Conservation (phyloP, 2,329 filamentous ascomycete species). For the Pseudogymnoascus sp. region DNA sequence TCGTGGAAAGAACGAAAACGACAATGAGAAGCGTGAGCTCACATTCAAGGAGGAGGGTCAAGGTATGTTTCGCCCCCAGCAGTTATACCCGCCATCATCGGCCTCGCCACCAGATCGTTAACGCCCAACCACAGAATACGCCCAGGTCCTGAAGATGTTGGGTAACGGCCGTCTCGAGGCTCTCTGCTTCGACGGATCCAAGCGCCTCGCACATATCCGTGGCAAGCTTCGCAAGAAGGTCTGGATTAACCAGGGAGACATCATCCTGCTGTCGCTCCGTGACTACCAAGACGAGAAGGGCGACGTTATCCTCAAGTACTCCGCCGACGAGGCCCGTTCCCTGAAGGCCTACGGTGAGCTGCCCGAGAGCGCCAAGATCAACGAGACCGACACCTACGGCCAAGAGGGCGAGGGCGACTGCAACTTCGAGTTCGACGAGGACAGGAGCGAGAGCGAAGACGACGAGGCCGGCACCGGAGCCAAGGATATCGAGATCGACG, state of each 20-base stretch:
- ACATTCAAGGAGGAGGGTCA: constrained; percentile 99
- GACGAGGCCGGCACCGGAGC: constrained; percentile 50
- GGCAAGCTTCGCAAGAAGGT: constrained; percentile 99
- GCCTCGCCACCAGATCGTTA: background rate
- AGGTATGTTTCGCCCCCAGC: constrained; percentile 38
- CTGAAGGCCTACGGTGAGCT: constrained; percentile 97
- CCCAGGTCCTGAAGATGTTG: constrained; percentile 90
- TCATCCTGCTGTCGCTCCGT: constrained; percentile 78
- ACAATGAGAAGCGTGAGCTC: constrained; percentile 97
- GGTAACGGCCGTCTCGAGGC: constrained; percentile 91
- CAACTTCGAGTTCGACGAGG: constrained; percentile 98
- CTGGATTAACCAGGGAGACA: constrained; percentile 98
- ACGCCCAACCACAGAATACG: constrained; percentile 50
- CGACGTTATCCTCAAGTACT: constrained; percentile 92
- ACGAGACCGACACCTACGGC: constrained; percentile 94
- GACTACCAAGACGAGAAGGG: constrained; percentile 94
- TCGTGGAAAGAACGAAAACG: constrained; percentile 98
- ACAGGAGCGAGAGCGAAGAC: constrained; percentile 56
- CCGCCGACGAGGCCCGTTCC: constrained; percentile 85
- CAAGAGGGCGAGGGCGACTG: constrained; percentile 90
- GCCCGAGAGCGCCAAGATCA: constrained; percentile 97
- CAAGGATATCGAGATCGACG: constrained; percentile 90
- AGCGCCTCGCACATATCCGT: constrained; percentile 76
- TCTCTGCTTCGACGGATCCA: constrained; percentile 85
- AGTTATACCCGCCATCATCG: background rate